Base-by-base conservation (phyloP, 2,329 filamentous ascomycete species). In the Xylaria multiplex region DNA sequence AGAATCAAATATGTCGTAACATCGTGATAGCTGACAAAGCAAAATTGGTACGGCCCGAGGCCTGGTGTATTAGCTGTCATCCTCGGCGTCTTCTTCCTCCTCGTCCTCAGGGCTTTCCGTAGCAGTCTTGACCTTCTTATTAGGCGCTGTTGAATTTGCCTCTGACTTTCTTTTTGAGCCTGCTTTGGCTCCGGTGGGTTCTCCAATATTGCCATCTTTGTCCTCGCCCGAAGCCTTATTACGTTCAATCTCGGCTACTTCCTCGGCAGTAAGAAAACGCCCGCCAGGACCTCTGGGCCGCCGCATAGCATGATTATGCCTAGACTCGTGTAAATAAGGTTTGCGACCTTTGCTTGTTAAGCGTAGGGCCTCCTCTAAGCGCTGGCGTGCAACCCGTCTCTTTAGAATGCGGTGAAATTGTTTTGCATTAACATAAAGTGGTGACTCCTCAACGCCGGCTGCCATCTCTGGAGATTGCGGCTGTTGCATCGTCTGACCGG, bases 401-500 rank as follows among this genome's bases (percentile, higher is more conserved):
- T 99, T 98, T 61, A 99, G 81, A 55, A 99, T 99, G 30, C 96
- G 91, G 77, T 99, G 96, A 73, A 99, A 99, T 76, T 99, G 96
- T 79, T 99, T 99, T 5, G 96, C 96, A 75, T 99, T 99, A 75
- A 99, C 96, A 73, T 99, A 99, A 0, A 99, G 83, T 0, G 96
- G 96, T 0, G 95, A 95, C 77, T 99, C 96, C 78, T 98, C 96
- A 14, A 86, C 86, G 14, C 86, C 84, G 2, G 90, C 83, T 1
- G 91, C 86, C 73, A 96, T 88, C 77, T 97, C 94, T 7, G 93
- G 92, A 0, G 93, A 95, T 69, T 92, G 89, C 3, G 88, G 87
- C 52, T 87, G 87, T 65, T 88, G 88, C 80, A 90, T 90, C 69
- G 86, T 84, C 76, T 91, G 90, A 8, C 86, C 84, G 9, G 87